Base-by-base conservation (phyloP, 2,329 filamentous ascomycete genomes). In the Phialophora tarda region DNA sequence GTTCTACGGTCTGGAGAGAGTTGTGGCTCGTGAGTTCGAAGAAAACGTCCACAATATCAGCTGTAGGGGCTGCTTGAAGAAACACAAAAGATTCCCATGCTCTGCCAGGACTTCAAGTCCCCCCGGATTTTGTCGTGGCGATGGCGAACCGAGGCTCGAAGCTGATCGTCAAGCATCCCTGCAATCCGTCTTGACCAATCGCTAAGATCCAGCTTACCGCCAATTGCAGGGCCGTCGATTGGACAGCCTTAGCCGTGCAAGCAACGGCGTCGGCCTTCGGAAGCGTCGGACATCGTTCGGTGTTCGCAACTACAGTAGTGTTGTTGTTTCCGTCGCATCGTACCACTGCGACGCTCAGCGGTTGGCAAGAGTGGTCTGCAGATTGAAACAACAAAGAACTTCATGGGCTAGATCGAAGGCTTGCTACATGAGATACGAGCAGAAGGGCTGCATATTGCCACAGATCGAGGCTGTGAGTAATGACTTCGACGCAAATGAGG, bases 281-380 rank as follows among this genome's bases (percentile, higher is more conserved):
- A n/a, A 17, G 26, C 51, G 30, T 34, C 53, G 53, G 53, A 34
- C 26, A 55, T 55, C 12, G 28, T 55, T 55, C 53, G 53, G 53
- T 23, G 11, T 53, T 24, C n/a, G 10, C 23, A 53, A 0, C 7
- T 17, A n/a, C n/a, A n/a, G n/a, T n/a, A 6, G 38, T 5, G 38
- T 1, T 7, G 17, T 21, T 44, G 38, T 44, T 7, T 21, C 38
- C 38, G 1, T 4, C 38, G 17, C 38, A 44, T 2, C 4, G 7
- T 0, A n/a, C 5, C 38, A 4, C 14, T 17, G 2, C 17, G 38
- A 17, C 17, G 38, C 38, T 44, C 38, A n/a, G 38, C 38, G 17
- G 38, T n/a, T n/a, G 38, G 38, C 38, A n/a, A 7, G 14, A 17
- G 34, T 14, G 34, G 38, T 41, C 38, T 41, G 5, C 12, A 41